Evolutionary conservation across 805 yeast genomes (phyloP).

Genomic region (Monosporozyma aerobia): DNA sequence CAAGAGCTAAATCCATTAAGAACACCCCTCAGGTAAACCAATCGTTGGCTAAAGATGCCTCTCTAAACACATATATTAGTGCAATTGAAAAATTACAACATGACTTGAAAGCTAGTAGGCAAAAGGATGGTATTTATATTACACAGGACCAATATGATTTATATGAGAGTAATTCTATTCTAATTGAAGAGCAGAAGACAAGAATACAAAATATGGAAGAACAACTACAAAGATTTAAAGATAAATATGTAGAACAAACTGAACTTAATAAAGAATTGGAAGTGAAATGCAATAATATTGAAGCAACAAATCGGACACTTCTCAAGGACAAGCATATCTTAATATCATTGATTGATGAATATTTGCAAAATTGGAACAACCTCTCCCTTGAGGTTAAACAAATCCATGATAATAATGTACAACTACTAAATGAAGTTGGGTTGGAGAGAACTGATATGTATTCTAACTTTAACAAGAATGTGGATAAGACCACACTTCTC

Average conservation of each 20-base stretch:
- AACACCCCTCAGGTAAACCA: constrained; percentile 58
- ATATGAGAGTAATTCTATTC: constrained; percentile 41
- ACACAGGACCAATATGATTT: constrained; percentile 35
- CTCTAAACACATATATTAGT: constrained; percentile 43
- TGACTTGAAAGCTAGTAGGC: constrained; percentile 55
- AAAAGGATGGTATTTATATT: constrained; percentile 58
- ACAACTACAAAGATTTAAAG: constrained; percentile 36
- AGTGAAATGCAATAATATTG: constrained; percentile 11
- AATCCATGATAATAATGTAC: constrained; percentile 10
- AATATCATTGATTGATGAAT: constrained; percentile 12
- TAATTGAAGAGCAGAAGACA: constrained; percentile 42
- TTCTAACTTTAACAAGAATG: constrained; percentile 11
- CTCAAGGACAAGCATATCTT: constrained; percentile 7
- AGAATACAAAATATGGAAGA: constrained; percentile 40
- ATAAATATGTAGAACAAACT: constrained; percentile 32
- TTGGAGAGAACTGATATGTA: constrained; percentile 12
- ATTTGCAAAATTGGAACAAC: constrained; percentile 9
- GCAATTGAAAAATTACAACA: constrained; percentile 48
- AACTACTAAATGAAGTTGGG: constrained; percentile 9
- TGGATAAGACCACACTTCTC: constrained; percentile 9
- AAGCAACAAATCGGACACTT: constrained; percentile 4
- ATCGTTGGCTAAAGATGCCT: constrained; percentile 47
- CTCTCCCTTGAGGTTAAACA: constrained; percentile 12
- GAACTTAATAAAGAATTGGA: constrained; percentile 20
- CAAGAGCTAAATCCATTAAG: constrained; percentile 67